Base-by-base conservation (phyloP, 75 land plant genomes). In the Isoetes taiwanensis region DNA sequence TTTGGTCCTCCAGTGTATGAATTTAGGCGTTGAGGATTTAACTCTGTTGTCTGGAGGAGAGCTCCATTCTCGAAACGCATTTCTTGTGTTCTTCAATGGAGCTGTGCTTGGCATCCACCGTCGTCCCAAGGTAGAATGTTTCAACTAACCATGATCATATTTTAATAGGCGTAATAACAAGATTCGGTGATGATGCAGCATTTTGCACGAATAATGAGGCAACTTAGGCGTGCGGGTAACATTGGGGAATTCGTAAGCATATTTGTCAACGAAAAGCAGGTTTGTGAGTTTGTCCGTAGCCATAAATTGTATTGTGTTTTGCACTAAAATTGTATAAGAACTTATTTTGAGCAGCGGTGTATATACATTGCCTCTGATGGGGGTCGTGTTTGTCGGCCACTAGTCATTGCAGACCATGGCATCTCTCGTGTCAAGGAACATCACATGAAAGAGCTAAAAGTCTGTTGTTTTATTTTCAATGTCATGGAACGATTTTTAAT, bases 321-420 rank as follows among this genome's bases (percentile, higher is more conserved):
- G 28, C 28, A 25, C 14, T 61, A 17, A 10, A 17, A 26, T 24
- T 43, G 28, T 27, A n/a, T 5, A 64, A 14, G 24, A 31, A 12
- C 32, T 33, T 34, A 24, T 59, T 27, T 43, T 54, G 38, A 31
- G 56, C 90, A 94, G 96, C 70, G 63, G 14, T 84, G 95, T 74
- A 83, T 94, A 31, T 82, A 94, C 32, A 71, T 94, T 60, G 90
- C 99, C 64, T 89, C 99, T 24, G 99, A 94, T 81, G 96, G 96
- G 30, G 99, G 99, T 31, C 90, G 99, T 26, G 99, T 94, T 52
- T 94, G 99, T 64, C 83, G 99, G 50, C 99, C 99, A 40, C 70
- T 94, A 43, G 90, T 94, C 3, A 94, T 94, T 64, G 99, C 85
- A 59, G 96, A 94, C 52, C 80, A 79, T 17, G 99, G 99, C 1